These are phyloP conservation scores for Talaromyces funiculosus DNA, from an alignment of 2,329 filamentous ascomycete genomes.

Conservation along the genomic window DNA sequence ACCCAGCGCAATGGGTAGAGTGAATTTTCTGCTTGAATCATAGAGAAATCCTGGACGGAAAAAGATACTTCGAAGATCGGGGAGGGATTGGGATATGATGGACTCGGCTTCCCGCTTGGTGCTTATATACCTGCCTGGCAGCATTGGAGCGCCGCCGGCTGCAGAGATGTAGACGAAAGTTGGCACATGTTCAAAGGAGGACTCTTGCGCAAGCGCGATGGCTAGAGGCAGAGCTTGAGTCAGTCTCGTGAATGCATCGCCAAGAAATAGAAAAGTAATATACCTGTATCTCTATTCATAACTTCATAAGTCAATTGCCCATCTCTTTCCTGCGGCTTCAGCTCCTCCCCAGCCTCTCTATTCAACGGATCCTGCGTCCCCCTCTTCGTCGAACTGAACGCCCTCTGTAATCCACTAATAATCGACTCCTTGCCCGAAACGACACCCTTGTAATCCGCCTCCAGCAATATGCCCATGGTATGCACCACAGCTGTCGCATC, in stretches of 20 bases:
- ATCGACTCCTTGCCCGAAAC: constrained; percentile 77
- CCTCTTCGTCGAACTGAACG: constrained; percentile 63
- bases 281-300: constrained; percentile 83
- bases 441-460: constrained; percentile 96
- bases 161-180: constrained; percentile 87
- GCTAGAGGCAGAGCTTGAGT: constrained; percentile 46
- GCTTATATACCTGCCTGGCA: constrained; percentile 78
- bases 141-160: constrained; percentile 73
- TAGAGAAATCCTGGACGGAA: constrained; percentile 84
- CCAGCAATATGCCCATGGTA: constrained; percentile 90
- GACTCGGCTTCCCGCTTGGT: constrained; percentile 90
- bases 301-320: constrained; percentile 89
- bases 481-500: constrained; percentile 83
- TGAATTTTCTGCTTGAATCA: constrained; percentile 73
- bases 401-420: constrained; percentile 69
- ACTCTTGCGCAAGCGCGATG: constrained; percentile 73
- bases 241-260: not conserved
- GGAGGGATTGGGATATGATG: constrained; percentile 66
- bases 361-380: constrained; percentile 66
- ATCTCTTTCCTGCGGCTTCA: constrained; percentile 61
- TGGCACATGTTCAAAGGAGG: constrained; percentile 56
- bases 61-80: constrained; percentile 72
- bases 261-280: constrained; percentile 14
- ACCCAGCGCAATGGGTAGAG: constrained; percentile 74
- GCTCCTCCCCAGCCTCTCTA: constrained; percentile 52